phyloP scores from a whole-genome alignment of 371 early-diverging fungal species.

The Phascolomyces articulosus region DNA sequence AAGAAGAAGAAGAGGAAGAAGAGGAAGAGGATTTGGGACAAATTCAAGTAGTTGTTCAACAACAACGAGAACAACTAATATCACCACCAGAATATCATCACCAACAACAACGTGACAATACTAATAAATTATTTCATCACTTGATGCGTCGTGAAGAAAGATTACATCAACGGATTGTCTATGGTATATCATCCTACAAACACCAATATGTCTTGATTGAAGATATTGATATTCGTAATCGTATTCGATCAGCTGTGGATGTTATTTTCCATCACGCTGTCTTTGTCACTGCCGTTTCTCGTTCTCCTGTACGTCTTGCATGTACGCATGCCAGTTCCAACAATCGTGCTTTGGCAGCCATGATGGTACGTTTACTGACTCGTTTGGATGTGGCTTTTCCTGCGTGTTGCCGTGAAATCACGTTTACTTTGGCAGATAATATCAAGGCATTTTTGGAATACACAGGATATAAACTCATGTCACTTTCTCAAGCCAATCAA shows the following conservation, averaged over 20 bases:
- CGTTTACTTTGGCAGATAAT: conserved; percentile 49
- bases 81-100: background rate
- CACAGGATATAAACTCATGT: conserved; percentile 44
- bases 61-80: background rate
- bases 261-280: conserved; percentile 51
- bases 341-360: conserved; percentile 36
- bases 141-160: conserved; percentile 31
- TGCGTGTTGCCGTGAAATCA: conserved; percentile 45
- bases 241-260: conserved; percentile 46
- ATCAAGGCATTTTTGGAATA: conserved; percentile 54
- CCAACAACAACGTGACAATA: background rate
- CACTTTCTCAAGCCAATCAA: conserved; percentile 3
- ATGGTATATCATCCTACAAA: conserved; percentile 46
- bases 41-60: background rate
- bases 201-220: conserved; percentile 52
- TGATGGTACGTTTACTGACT: conserved; percentile 38
- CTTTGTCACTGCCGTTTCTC: conserved; percentile 40
- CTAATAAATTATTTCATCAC: conserved; percentile 22
- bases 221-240: conserved; percentile 51
- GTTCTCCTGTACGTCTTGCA: conserved; percentile 21
- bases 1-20: conserved; percentile 15
- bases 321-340: conserved; percentile 27
- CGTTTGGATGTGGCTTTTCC: conserved; percentile 42
- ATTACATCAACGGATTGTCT: conserved; percentile 41
- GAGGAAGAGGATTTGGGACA: no score